These are phyloP conservation scores for Bipolaris bicolor DNA, from an alignment of 2,329 filamentous ascomycete species.

Conservation along the genomic window DNA sequence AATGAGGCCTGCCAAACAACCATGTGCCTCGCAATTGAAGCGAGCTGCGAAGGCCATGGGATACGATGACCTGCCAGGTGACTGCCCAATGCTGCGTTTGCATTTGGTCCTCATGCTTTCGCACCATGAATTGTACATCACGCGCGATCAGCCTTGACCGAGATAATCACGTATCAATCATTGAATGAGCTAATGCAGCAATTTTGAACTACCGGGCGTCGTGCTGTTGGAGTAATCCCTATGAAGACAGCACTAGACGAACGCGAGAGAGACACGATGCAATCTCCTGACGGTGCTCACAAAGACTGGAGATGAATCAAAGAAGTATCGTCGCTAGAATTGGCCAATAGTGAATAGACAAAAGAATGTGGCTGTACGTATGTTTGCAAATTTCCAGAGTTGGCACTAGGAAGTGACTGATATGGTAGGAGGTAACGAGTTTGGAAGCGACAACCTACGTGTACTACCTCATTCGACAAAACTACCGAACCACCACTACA, in stretches of 20 bases:
- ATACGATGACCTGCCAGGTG: conserved; percentile 12
- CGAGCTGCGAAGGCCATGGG: conserved; percentile 8
- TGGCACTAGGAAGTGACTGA: background rate
- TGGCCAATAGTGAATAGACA: background rate
- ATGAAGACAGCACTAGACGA: background rate
- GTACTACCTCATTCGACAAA: background rate
- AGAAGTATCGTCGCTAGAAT: background rate
- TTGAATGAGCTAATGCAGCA: conserved; percentile 7
- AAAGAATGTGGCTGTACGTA: background rate
- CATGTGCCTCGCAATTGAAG: conserved; percentile 10
- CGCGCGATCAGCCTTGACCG: background rate
- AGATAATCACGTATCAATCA: background rate
- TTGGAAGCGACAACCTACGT: background rate
- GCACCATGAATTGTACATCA: conserved; percentile 6
- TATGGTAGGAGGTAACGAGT: background rate
- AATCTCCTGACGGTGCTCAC: background rate
- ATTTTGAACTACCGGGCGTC: background rate
- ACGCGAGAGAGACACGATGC: background rate
- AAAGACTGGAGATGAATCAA: background rate
- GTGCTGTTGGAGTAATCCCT: too few relatives aligned
- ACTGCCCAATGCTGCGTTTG: conserved; percentile 22
- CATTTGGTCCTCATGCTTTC: conserved; percentile 8
- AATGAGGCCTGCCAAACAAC: conserved; percentile 6
- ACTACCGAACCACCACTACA: background rate
- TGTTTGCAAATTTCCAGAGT: background rate